phyloP scores from a whole-genome alignment of 2,329 filamentous ascomycete species.

The Zymoseptoria crescenta region DNA sequence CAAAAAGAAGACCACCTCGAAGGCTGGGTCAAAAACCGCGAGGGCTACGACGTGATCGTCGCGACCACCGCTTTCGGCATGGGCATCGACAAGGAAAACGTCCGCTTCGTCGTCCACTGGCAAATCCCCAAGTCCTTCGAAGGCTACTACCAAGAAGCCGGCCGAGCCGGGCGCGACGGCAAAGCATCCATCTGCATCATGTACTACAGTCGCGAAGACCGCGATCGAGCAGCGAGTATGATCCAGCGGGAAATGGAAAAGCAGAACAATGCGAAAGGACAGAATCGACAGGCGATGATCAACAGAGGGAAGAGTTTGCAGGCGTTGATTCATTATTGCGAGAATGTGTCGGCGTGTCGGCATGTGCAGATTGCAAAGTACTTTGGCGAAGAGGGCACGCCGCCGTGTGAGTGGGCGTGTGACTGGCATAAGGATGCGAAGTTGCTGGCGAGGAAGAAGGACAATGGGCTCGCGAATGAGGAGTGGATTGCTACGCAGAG shows the following conservation, averaged over 20 bases:
- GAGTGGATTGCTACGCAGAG: conserved; percentile 44
- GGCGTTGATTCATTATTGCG: conserved; percentile 70
- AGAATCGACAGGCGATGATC: conserved; percentile 32
- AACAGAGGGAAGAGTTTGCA: conserved; percentile 39
- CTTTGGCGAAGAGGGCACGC: conserved; percentile 54
- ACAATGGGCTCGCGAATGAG: conserved; percentile 38
- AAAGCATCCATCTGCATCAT: conserved; percentile 80
- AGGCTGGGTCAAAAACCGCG: conserved; percentile 64
- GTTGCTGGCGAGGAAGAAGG: conserved; percentile 36
- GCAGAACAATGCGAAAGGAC: conserved; percentile 24
- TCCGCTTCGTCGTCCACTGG: conserved; percentile 94
- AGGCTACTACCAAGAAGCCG: conserved; percentile 92
- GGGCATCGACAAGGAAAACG: conserved; percentile 94
- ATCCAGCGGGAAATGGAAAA: conserved; percentile 39
- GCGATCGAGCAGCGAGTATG: conserved; percentile 60
- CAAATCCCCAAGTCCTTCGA: conserved; percentile 89
- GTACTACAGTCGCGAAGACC: conserved; percentile 83
- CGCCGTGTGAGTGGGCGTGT: conserved; percentile 40
- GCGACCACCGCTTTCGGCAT: conserved; percentile 95
- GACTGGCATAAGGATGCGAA: conserved; percentile 42
- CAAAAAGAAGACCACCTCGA: conserved; percentile 63
- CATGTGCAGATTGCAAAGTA: conserved; percentile 69
- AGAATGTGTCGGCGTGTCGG: conserved; percentile 63
- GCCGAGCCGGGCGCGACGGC: conserved; percentile 80
- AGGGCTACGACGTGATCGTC: conserved; percentile 83